phyloP scores from a whole-genome alignment of 768 basidiomycete genomes.

The Phanerochaete carnosa region DNA sequence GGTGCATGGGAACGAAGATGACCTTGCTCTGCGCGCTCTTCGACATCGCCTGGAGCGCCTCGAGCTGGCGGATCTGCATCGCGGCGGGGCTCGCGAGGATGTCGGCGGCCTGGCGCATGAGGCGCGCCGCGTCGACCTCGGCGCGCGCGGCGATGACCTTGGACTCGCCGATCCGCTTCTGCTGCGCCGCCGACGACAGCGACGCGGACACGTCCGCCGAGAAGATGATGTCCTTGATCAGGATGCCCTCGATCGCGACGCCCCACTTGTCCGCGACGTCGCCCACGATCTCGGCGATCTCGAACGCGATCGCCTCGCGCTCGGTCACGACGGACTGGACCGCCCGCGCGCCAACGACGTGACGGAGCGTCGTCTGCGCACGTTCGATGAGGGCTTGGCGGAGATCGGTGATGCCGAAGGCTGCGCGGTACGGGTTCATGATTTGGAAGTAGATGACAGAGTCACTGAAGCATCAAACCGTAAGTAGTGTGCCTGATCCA shows the following conservation, averaged over 20 bases:
- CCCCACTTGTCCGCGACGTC: slow-evolving; percentile 96
- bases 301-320: slow-evolving; percentile 93
- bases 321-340: slow-evolving; percentile 97
- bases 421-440: slow-evolving; percentile 86
- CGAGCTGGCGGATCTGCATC: slow-evolving; percentile 97
- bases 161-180: slow-evolving; percentile 94
- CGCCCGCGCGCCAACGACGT: slow-evolving; percentile 91
- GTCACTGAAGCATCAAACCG: slow-evolving; percentile 51
- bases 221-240: slow-evolving; percentile 95
- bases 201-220: slow-evolving; percentile 86
- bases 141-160: slow-evolving; percentile 96
- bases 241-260: slow-evolving; percentile 93
- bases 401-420: slow-evolving; percentile 90
- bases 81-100: slow-evolving; percentile 93
- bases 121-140: slow-evolving; percentile 90
- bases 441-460: slow-evolving; percentile 95
- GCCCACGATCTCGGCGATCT: slow-evolving; percentile 94
- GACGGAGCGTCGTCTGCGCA: slow-evolving; percentile 93
- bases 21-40: slow-evolving; percentile 87
- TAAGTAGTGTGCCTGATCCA: slow-evolving; percentile 5
- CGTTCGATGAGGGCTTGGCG: slow-evolving; percentile 82
- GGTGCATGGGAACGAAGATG: slow-evolving; percentile 91
- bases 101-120: slow-evolving; percentile 97
- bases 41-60: slow-evolving; percentile 95
- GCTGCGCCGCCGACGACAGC: slow-evolving; percentile 92